Conservation (phyloP, 768 basidiomycete species). For the Strobilomyces dryophilus region DNA sequence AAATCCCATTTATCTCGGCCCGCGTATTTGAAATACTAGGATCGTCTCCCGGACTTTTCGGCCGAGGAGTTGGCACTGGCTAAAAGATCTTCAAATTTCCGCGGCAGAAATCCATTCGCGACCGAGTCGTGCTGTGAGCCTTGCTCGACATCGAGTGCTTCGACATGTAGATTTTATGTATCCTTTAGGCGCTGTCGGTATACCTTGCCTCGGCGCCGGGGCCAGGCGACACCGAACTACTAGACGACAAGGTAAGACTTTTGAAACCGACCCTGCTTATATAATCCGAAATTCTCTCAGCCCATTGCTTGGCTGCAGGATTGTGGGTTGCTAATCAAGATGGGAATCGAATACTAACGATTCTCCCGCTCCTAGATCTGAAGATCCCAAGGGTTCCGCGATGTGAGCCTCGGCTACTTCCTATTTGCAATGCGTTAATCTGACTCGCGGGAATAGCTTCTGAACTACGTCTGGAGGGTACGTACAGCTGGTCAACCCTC, state of each 20-base stretch:
- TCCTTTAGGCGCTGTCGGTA: constrained; percentile 53
- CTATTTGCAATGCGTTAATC: background rate
- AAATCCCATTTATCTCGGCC: constrained; percentile 59
- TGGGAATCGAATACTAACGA: background rate
- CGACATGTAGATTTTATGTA: background rate
- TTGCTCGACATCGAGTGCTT: background rate
- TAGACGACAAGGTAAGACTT: constrained; percentile 52
- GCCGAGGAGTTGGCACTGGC: constrained; percentile 53
- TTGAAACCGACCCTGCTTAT: background rate
- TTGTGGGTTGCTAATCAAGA: constrained; percentile 36
- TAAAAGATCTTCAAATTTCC: constrained; percentile 65
- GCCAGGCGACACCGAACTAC: constrained; percentile 60
- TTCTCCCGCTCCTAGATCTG: constrained; percentile 38
- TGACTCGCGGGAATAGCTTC: constrained; percentile 33
- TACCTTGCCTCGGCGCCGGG: constrained; percentile 57
- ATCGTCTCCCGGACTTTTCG: constrained; percentile 57
- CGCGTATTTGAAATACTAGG: constrained; percentile 48
- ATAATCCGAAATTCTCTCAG: constrained; percentile 26
- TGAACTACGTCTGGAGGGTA: constrained; percentile 64
- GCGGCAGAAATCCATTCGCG: constrained; percentile 71
- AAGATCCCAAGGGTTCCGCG: constrained; percentile 66
- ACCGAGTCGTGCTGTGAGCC: constrained; percentile 56
- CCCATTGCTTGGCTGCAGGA: constrained; percentile 68
- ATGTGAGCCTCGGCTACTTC: constrained; percentile 30
- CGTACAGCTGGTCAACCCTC: constrained; percentile 29